phyloP scores from a whole-genome alignment of 805 yeast species.

The Cyberlindnera maritima region DNA sequence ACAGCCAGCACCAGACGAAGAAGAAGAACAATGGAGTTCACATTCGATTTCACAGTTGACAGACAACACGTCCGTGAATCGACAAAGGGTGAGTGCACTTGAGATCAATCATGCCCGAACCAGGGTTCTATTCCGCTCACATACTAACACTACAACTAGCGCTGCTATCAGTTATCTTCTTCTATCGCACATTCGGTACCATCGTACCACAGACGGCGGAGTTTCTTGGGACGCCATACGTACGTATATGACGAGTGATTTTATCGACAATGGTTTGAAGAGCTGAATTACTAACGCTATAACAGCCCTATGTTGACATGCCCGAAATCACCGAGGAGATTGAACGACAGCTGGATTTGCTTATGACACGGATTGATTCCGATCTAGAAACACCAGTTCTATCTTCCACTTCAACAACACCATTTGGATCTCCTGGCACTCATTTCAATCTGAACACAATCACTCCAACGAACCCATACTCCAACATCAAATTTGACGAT shows the following conservation, averaged over 20 bases:
- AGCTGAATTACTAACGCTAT: neutral
- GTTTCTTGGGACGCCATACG: constrained; percentile 55
- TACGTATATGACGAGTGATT: too few species aligned
- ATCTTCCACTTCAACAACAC: constrained; percentile 21
- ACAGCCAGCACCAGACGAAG: too few species aligned
- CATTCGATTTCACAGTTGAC: constrained; percentile 47
- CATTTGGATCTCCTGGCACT: constrained; percentile 25
- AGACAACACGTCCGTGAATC: constrained; percentile 53
- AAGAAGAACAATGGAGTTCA: constrained; percentile 37
- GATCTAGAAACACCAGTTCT: constrained; percentile 18
- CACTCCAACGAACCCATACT: constrained; percentile 15
- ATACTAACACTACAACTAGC: constrained; percentile 34
- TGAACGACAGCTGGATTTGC: constrained; percentile 32
- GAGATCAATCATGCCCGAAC: neutral
- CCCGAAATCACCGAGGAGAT: constrained; percentile 47
- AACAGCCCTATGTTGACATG: constrained; percentile 29
- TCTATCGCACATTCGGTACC: constrained; percentile 66
- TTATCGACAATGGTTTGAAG: neutral
- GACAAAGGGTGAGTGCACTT: constrained; percentile 45
- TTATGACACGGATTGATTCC: constrained; percentile 29
- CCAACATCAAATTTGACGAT: constrained; percentile 18
- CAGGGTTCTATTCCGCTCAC: neutral
- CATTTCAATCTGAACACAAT: constrained; percentile 13
- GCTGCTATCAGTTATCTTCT: constrained; percentile 63
- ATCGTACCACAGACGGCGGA: constrained; percentile 54